phyloP scores from a whole-genome alignment of 805 yeast genomes.

The Pichia kluyveri region DNA sequence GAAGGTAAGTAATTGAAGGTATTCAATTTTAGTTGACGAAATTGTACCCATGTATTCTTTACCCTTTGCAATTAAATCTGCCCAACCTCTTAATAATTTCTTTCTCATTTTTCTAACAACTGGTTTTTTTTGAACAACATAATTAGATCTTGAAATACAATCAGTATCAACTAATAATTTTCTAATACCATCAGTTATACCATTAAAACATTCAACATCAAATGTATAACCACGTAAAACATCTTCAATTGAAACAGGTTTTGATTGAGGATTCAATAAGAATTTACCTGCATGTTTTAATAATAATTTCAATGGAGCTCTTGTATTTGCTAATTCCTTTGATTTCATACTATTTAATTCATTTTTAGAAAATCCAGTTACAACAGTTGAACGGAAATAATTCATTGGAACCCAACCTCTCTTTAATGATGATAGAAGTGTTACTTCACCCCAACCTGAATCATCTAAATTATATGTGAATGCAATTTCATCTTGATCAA shows the following conservation, averaged over 20 bases:
- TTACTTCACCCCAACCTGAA: constrained; percentile 86
- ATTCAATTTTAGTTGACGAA: constrained; percentile 47
- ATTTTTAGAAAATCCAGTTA: constrained; percentile 13
- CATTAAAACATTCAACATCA: constrained; percentile 48
- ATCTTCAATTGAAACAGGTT: constrained; percentile 27
- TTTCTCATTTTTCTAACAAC: constrained; percentile 57
- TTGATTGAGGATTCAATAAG: constrained; percentile 53
- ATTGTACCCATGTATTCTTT: constrained; percentile 63
- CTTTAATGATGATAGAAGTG: constrained; percentile 49
- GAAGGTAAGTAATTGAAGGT: constrained; percentile 52
- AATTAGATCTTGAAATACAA: constrained; percentile 67
- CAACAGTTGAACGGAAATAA: constrained; percentile 44
- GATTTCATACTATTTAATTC: constrained; percentile 7
- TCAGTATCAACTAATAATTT: constrained; percentile 54
- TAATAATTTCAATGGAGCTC: constrained; percentile 44
- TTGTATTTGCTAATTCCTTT: constrained; percentile 29
- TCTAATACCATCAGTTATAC: constrained; percentile 67
- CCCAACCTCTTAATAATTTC: constrained; percentile 71
- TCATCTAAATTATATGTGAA: constrained; percentile 73
- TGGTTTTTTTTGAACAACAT: constrained; percentile 55
- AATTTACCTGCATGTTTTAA: constrained; percentile 60
- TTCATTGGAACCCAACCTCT: constrained; percentile 87
- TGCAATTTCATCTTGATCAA: constrained; percentile 59
- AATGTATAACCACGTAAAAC: constrained; percentile 38
- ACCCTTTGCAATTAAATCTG: constrained; percentile 65